Conservation (phyloP, 1,139 yeast genomes). For the Komagataea norvegica region DNA sequence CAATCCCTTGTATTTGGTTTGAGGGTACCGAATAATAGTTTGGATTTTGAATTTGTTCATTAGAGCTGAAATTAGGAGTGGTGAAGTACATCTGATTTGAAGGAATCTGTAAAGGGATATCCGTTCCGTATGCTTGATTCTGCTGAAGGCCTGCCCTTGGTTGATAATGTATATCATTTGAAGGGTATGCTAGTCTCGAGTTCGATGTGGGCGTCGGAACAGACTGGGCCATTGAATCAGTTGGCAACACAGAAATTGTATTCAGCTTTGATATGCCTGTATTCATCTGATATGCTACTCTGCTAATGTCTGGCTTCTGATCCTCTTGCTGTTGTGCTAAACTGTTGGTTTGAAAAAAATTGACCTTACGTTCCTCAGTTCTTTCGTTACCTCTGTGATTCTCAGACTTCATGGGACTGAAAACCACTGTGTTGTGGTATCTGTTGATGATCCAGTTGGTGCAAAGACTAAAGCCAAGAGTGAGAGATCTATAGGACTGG, state of each 20-base stretch:
- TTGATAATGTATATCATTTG: not conserved
- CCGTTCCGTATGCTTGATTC: not conserved
- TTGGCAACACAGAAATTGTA: not conserved
- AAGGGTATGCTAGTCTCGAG: not conserved
- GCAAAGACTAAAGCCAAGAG: no score
- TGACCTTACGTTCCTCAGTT: no score
- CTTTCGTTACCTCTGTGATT: no score
- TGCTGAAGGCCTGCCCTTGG: constrained; percentile 1
- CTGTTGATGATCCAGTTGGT: no score
- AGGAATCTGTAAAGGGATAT: constrained; percentile 8
- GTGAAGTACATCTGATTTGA: constrained; percentile 6
- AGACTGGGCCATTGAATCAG: not conserved
- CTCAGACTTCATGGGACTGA: no score
- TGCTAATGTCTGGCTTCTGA: no score
- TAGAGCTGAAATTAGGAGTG: constrained; percentile 1
- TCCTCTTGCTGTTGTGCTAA: no score
- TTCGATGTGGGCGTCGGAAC: not conserved
- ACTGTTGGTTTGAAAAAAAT: no score
- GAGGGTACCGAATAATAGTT: constrained; percentile 6
- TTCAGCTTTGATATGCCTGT: no score
- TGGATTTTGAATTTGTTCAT: constrained; percentile 4
- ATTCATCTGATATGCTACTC: no score
- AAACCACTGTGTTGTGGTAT: no score
- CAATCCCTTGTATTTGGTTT: not conserved
- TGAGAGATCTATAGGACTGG: no score